phyloP scores from a whole-genome alignment of 1,284 basidiomycete species.

The Lentinula novae-zelandiae region DNA sequence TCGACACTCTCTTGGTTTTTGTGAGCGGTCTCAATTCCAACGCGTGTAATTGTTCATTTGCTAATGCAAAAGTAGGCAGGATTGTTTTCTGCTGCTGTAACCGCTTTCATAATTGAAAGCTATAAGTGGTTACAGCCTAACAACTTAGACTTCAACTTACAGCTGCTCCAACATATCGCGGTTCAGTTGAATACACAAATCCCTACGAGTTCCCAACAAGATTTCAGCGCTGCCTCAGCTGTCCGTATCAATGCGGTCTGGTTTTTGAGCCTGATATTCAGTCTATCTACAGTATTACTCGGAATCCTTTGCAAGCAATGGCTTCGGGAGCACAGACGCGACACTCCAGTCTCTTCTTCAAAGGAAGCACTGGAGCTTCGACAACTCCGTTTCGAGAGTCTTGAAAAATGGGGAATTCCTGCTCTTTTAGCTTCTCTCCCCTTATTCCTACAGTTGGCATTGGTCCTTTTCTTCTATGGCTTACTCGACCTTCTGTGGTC shows the following conservation, averaged over 20 bases:
- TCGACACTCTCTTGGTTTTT: conserved; percentile 14
- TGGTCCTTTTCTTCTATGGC: conserved; percentile 28
- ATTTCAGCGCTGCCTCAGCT: not conserved
- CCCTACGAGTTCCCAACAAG: not conserved
- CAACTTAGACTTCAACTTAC: conserved; percentile 2
- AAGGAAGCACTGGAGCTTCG: conserved; percentile 19
- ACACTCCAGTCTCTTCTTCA: conserved; percentile 14
- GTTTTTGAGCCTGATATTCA: conserved; percentile 23
- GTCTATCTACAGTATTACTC: conserved; percentile 18
- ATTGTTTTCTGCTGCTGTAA: conserved; percentile 21
- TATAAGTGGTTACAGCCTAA: conserved; percentile 18
- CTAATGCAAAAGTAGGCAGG: conserved; percentile 17
- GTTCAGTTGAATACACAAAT: conserved; percentile 1
- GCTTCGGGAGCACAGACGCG: conserved; percentile 20
- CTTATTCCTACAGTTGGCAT: conserved; percentile 24
- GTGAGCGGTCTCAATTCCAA: not conserved
- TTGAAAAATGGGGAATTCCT: conserved; percentile 25
- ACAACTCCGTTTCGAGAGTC: conserved; percentile 24
- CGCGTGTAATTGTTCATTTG: not conserved
- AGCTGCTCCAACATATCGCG: conserved; percentile 15
- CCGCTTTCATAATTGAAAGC: conserved; percentile 20
- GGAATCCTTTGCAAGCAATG: conserved; percentile 23
- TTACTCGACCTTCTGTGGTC: conserved; percentile 19
- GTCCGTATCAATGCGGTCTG: conserved; percentile 22
- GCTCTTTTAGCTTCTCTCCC: conserved; percentile 25